These are phyloP conservation scores for Oehlia diaphana DNA, from an alignment of 192 early-diverging fungal genomes.

Conservation along the genomic window DNA sequence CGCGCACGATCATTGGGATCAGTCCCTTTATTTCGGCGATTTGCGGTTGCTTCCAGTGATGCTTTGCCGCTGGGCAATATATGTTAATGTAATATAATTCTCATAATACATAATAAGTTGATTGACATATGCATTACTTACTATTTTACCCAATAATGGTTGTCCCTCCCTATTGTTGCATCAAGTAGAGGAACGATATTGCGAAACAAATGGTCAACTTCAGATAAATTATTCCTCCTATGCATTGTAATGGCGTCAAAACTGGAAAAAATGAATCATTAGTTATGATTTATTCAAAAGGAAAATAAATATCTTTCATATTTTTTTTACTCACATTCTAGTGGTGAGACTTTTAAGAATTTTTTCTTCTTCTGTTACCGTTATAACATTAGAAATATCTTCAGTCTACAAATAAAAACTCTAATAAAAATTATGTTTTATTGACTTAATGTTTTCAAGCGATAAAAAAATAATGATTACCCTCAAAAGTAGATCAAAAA, in stretches of 20 bases:
- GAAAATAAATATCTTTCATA: slow-evolving; percentile 10
- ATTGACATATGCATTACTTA: slow-evolving; percentile 24
- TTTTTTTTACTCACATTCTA: slow-evolving; percentile 7
- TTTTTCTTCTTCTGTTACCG: not conserved
- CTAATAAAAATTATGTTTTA: not conserved
- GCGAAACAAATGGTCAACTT: slow-evolving; percentile 9
- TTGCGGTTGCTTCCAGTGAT: not conserved
- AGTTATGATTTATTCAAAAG: slow-evolving; percentile 2
- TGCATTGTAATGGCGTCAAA: slow-evolving; percentile 10
- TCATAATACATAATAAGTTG: slow-evolving; percentile 2
- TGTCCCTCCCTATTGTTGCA: slow-evolving; percentile 9
- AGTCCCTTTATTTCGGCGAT: slow-evolving; percentile 12
- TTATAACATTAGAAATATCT: not conserved
- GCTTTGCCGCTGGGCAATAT: too few species aligned
- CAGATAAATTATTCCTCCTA: slow-evolving; percentile 21
- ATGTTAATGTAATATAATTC: too few species aligned
- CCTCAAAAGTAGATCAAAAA: not conserved
- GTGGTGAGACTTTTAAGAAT: slow-evolving; percentile 4
- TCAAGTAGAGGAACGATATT: slow-evolving; percentile 21
- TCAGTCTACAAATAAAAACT: slow-evolving; percentile 22
- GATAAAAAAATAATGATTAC: slow-evolving; percentile 24
- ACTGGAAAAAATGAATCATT: not conserved
- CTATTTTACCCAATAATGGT: slow-evolving; percentile 20
- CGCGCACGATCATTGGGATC: slow-evolving; percentile 23
- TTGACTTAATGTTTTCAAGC: slow-evolving; percentile 8